phyloP scores from a whole-genome alignment of 169 alveolate species.

The Eimeria maxima region DNA sequence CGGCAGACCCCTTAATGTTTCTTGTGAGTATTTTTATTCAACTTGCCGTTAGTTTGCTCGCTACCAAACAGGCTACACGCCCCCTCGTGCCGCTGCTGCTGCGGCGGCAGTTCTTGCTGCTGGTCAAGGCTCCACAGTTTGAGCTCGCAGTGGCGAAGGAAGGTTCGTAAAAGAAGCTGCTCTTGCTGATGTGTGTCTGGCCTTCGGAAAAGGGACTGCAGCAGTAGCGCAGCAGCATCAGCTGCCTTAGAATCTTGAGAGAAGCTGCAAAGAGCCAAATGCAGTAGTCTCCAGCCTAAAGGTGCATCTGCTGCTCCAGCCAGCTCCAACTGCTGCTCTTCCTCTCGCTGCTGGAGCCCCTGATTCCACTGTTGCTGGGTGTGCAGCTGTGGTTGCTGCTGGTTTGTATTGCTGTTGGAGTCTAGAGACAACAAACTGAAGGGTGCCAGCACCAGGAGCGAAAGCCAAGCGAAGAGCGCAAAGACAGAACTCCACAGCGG shows the following conservation, averaged over 20 bases:
- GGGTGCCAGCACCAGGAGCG: conserved; percentile 76
- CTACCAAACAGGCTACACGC: too few species aligned
- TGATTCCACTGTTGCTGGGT: conserved; percentile 20
- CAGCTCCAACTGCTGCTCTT: conserved; percentile 10
- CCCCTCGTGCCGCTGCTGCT: conserved; percentile 43
- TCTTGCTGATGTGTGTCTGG: conserved; percentile 26
- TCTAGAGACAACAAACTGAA: conserved; percentile 53
- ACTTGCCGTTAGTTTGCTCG: too few species aligned
- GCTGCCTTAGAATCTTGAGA: not conserved
- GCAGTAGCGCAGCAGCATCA: conserved; percentile 75
- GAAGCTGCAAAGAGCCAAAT: not conserved
- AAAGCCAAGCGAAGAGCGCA: conserved; percentile 65
- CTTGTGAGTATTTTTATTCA: too few species aligned
- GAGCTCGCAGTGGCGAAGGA: conserved; percentile 27
- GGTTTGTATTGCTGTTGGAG: not conserved
- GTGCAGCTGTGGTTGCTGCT: conserved; percentile 25
- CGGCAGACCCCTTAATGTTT: too few species aligned
- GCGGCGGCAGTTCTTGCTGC: conserved; percentile 48
- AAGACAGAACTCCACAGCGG: conserved; percentile 78
- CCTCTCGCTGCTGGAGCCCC: not conserved
- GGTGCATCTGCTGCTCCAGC: conserved; percentile 15
- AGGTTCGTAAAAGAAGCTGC: conserved; percentile 45
- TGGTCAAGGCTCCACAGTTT: not conserved
- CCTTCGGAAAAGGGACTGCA: conserved; percentile 34
- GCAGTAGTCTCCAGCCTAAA: conserved; percentile 28